A percentile compares a stretch with the other conserved stretches of the same genome.
Evolutionary conservation across 345 rosid species (phyloP).

Genomic region (Eucalyptus urophylla): DNA sequence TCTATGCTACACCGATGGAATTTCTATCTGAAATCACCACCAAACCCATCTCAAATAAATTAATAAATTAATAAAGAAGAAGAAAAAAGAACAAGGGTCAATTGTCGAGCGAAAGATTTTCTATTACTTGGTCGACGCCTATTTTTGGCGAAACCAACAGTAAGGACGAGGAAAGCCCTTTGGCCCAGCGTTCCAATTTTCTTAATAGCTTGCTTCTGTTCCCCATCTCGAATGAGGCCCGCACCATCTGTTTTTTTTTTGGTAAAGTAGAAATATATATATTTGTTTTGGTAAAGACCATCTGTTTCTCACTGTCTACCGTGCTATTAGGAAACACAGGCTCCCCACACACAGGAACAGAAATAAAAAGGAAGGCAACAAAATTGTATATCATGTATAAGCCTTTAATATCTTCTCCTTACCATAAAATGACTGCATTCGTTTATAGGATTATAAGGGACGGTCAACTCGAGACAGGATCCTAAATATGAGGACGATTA

Average conservation of each 20-base stretch:
- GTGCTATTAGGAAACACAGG: not conserved
- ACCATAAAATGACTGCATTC: not conserved
- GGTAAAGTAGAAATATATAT: too few relatives aligned
- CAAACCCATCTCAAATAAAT: not conserved
- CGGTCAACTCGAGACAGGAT: not conserved
- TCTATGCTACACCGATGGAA: not conserved
- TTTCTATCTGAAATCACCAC: not conserved
- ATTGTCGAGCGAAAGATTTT: not conserved
- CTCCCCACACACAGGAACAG: not conserved
- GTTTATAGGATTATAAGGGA: too few relatives aligned
- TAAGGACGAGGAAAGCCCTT: not conserved
- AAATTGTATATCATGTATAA: too few relatives aligned
- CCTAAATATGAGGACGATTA: not conserved
- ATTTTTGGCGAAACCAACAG: not conserved
- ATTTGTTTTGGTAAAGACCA: not conserved
- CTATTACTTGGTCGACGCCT: not conserved
- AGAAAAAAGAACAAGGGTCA: too few relatives aligned
- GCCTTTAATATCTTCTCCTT: not conserved
- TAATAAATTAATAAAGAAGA: too few relatives aligned
- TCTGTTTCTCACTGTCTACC: not conserved
- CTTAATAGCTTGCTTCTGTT: not conserved
- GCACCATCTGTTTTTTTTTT: too few relatives aligned
- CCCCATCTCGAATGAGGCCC: not conserved
- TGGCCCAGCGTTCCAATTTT: not conserved
- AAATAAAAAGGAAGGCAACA: not conserved